phyloP scores from a whole-genome alignment of 2,329 filamentous ascomycete genomes.

The Stenocarpella maydis region DNA sequence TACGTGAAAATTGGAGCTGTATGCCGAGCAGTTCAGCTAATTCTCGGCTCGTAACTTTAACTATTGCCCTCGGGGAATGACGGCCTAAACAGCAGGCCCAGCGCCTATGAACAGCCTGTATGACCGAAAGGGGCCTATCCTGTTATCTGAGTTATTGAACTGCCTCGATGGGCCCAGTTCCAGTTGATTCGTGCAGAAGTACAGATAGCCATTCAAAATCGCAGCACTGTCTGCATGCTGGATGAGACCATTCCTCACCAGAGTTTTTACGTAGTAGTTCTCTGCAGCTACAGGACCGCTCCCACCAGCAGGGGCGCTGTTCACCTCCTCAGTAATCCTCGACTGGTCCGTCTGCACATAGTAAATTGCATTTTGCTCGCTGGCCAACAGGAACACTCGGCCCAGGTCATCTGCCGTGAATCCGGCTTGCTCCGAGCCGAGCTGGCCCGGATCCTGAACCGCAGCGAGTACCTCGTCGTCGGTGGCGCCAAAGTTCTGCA shows the following conservation, averaged over 20 bases:
- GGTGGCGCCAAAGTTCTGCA: slow-evolving; percentile 44
- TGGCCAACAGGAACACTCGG: slow-evolving; percentile 50
- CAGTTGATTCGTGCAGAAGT: slow-evolving; percentile 53
- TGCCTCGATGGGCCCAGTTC: slow-evolving; percentile 46
- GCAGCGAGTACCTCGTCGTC: slow-evolving; percentile 47
- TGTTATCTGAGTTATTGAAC: slow-evolving; percentile 49
- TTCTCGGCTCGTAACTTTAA: not conserved
- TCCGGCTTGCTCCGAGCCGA: slow-evolving; percentile 50
- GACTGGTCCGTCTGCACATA: slow-evolving; percentile 50
- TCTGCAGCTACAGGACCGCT: slow-evolving; percentile 44
- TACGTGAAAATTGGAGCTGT: too few species aligned
- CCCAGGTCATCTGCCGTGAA: slow-evolving; percentile 52
- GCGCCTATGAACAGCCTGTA: slow-evolving; percentile 47
- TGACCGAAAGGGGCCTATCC: slow-evolving; percentile 47
- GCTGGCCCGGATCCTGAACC: slow-evolving; percentile 50
- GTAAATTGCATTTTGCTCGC: slow-evolving; percentile 54
- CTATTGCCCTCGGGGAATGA: not conserved
- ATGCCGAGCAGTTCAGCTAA: too few species aligned
- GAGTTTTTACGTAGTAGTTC: slow-evolving; percentile 50
- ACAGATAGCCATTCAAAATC: slow-evolving; percentile 50
- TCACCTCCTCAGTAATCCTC: slow-evolving; percentile 45
- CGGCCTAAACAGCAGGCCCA: slow-evolving; percentile 42
- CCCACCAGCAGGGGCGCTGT: slow-evolving; percentile 45
- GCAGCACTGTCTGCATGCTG: slow-evolving; percentile 52
- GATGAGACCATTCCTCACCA: slow-evolving; percentile 50